Conservation (phyloP, 306 rosid species). For the Cucurbita pepo region DNA sequence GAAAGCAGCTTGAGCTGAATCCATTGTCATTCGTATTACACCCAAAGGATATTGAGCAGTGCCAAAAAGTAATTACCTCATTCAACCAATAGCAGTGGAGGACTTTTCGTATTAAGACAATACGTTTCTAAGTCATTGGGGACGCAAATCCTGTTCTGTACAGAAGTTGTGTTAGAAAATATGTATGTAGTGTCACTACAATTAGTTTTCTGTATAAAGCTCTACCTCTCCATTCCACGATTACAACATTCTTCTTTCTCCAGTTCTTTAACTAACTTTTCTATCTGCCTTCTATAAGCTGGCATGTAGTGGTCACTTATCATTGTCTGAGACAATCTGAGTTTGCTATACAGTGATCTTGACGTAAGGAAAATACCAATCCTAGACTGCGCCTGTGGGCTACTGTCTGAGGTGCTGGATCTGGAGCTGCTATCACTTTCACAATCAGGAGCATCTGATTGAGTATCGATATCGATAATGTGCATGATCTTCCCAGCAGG, state of each 20-base stretch:
- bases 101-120: background rate
- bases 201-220: conserved; percentile 19
- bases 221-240: conserved; percentile 13
- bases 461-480: conserved; percentile 32
- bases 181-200: background rate
- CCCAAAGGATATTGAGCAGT: background rate
- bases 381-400: conserved; percentile 32
- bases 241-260: conserved; percentile 32
- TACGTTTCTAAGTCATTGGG: conserved; percentile 9
- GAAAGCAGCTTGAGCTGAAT: background rate
- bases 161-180: background rate
- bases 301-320: conserved; percentile 96
- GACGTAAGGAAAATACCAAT: conserved; percentile 68
- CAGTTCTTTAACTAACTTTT: conserved; percentile 55
- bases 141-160: conserved; percentile 15
- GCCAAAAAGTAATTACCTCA: background rate
- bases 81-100: background rate
- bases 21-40: background rate
- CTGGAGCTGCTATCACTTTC: conserved; percentile 30
- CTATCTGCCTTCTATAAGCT: conserved; percentile 64
- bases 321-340: conserved; percentile 84
- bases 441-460: conserved; percentile 13
- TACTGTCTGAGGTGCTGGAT: conserved; percentile 24
- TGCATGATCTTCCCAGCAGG: conserved; percentile 95
- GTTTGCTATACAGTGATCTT: conserved; percentile 66